Percentiles rank a stretch among this genome's conserved stretches.
Conservation (phyloP, 2,329 filamentous ascomycete species). For the Alternaria postmessia region DNA sequence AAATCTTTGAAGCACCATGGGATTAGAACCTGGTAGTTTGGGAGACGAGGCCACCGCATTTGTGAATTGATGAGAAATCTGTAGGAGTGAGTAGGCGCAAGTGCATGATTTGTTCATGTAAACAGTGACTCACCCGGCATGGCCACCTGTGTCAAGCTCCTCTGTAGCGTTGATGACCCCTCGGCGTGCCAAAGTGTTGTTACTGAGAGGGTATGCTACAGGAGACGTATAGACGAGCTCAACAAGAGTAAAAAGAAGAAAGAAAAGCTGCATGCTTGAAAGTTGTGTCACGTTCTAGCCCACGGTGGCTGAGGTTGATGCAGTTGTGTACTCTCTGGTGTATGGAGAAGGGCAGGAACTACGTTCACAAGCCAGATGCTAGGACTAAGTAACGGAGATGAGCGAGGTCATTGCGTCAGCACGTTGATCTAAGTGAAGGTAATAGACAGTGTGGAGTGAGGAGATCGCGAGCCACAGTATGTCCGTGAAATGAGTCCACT, state of each 20-base stretch:
- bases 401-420: not conserved
- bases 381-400: not conserved
- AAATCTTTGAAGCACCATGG: not conserved
- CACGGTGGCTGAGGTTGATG: not conserved
- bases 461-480: not conserved
- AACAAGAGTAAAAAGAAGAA: not conserved
- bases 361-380: not conserved
- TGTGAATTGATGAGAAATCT: not conserved
- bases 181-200: not conserved
- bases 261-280: not conserved
- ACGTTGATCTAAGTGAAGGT: not conserved
- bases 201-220: not conserved
- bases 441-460: fast-evolving
- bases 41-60: not conserved
- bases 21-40: not conserved
- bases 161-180: not conserved
- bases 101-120: not conserved
- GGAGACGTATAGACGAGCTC: not conserved
- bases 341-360: not conserved
- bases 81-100: not conserved
- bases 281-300: not conserved
- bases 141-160: not conserved
- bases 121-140: not conserved
- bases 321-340: not conserved
- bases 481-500: not conserved